phyloP scores from a whole-genome alignment of 2,329 filamentous ascomycete genomes.

The Talaromyces sp. region DNA sequence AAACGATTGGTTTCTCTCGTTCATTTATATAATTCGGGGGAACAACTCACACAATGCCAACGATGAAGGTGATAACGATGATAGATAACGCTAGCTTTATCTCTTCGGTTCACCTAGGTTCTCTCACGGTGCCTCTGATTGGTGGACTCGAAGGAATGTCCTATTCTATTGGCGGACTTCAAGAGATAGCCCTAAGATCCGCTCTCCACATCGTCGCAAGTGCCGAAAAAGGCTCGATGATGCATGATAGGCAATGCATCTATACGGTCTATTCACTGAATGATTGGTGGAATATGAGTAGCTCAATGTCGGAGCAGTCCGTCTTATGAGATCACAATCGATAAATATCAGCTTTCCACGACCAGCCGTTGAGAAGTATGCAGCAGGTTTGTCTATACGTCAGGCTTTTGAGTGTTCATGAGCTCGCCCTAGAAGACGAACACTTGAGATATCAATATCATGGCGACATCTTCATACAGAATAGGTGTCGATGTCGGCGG shows the following conservation, averaged over 20 bases:
- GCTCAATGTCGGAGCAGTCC: background rate
- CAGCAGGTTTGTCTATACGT: background rate
- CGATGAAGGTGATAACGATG: background rate
- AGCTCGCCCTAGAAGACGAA: constrained; percentile 4
- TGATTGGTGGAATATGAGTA: constrained; percentile 10
- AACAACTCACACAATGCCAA: background rate
- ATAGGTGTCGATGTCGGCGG: constrained; percentile 44
- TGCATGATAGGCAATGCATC: background rate
- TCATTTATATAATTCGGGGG: background rate
- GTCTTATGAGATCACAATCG: background rate
- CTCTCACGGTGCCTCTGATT: background rate
- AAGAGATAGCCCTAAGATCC: background rate
- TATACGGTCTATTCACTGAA: background rate
- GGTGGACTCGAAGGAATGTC: constrained; percentile 1
- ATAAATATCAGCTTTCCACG: constrained; percentile 9
- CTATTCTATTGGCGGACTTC: constrained; percentile 9
- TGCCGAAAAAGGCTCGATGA: background rate
- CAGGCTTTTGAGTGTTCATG: background rate
- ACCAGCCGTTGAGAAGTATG: constrained; percentile 1
- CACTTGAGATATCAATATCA: background rate
- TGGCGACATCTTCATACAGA: constrained; percentile 31
- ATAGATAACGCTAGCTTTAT: constrained; percentile 8
- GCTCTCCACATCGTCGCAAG: background rate
- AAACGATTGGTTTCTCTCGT: background rate
- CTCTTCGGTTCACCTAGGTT: background rate